A percentile compares a stretch with the other conserved stretches of the same genome.
phyloP scores from a whole-genome alignment of 2,329 filamentous ascomycete genomes.

The Penicillium sumatraense region DNA sequence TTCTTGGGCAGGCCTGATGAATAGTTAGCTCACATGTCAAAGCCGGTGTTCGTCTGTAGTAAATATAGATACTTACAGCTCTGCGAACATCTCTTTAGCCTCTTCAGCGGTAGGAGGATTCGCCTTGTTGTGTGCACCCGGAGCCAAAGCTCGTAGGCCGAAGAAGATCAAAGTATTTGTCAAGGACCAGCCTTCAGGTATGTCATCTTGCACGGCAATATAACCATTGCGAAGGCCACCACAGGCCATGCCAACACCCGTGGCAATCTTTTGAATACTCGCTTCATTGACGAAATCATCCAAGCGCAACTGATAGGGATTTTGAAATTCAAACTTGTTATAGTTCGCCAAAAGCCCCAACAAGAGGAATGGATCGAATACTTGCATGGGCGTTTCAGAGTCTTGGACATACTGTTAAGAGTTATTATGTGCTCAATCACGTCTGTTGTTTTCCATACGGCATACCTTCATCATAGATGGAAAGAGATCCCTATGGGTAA shows the following conservation, averaged over 20 bases:
- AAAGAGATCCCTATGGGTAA: constrained; percentile 92
- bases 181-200: constrained; percentile 87
- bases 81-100: constrained; percentile 78
- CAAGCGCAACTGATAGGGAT: constrained; percentile 88
- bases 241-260: constrained; percentile 75
- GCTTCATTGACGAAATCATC: constrained; percentile 95
- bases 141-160: constrained; percentile 76
- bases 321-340: constrained; percentile 99
- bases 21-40: constrained; percentile 24
- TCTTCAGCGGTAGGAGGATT: constrained; percentile 74
- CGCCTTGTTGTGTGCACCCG: constrained; percentile 65
- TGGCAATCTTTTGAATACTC: constrained; percentile 80
- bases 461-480: constrained; percentile 90
- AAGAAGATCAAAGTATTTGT: constrained; percentile 81
- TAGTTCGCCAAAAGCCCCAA: constrained; percentile 92
- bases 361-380: constrained; percentile 77
- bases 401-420: constrained; percentile 75
- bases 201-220: constrained; percentile 83
- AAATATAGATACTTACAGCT: constrained; percentile 59
- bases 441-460: too few species aligned
- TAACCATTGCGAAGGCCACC: constrained; percentile 72
- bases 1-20: constrained; percentile 72
- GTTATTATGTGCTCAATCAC: neutral
- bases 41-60: too few species aligned
- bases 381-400: constrained; percentile 65